Evolutionary conservation across 202 grass and related monocot genomes (phyloP), one percentile per base, ranked within the genome.

Genomic region (Musa balbisiana): DNA sequence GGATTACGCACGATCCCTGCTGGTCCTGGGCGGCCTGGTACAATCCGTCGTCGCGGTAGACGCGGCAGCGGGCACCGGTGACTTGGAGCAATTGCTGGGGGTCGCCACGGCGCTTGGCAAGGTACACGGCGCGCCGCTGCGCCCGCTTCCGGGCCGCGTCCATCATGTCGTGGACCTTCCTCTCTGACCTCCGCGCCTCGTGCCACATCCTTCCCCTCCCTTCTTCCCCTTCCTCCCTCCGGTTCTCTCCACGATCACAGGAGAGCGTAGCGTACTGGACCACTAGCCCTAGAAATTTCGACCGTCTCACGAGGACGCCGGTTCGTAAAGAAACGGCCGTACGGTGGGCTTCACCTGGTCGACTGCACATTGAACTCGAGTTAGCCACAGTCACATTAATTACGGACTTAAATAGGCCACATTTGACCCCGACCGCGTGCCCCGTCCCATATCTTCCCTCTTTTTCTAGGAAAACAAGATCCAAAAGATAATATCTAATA

Each of bases 11-110:
- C 96, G 95, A 65, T 82, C 91, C 96, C 52, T 92, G 87, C 78
- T 99, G 96, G 60, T 99, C 91, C 78, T 99, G 86, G 9, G 91
- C 87, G 20, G 96, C 89, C 89, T 95, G 96, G 78, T 95, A 99
- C 65, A 99, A 87, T 27, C 87, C 85, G 55, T 95, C 87, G 62
- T 99, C 91, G 17, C 89, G 89, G 84, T 90, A 76, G 49, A 99
- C 84, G 82, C 89, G 87, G 75, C 91, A 95, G 11, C 95, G 80
- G 13, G 83, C 62, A 50, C 91, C 91, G 25, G 79, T 73, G 75
- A 85, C 83, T 89, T 99, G 89, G 69, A 99, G 77, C 17, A 72
- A 75, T 84, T 99, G 91, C 76, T 90, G 91, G 50, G 95, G 91
- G 54, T 95, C 91, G 16, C 91, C 91, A 8, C 89, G 91, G 52